Conservation (phyloP, 225 moss, liverwort and hornwort species). For the Marchantia paleacea region DNA sequence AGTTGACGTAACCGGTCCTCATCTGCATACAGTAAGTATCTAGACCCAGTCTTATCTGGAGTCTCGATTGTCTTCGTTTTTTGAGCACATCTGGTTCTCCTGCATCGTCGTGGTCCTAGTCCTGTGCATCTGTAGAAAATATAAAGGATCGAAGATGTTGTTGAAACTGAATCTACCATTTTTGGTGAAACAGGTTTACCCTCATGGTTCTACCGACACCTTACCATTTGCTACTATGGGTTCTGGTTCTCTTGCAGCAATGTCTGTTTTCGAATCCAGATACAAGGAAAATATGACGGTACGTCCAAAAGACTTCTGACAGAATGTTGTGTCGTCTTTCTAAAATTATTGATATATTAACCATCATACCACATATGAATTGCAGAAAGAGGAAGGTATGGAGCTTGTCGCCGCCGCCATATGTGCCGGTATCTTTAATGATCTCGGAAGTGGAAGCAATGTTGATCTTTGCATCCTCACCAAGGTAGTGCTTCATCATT, state of each 20-base stretch:
- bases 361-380: background rate
- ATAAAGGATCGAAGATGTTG: background rate
- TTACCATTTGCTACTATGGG: constrained; percentile 83
- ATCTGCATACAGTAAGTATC: constrained; percentile 75
- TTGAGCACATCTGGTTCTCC: too few species aligned
- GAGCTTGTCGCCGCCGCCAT: constrained; percentile 71
- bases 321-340: background rate
- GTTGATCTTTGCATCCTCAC: constrained; percentile 84
- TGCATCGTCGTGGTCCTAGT: too few species aligned
- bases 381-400: constrained; percentile 91
- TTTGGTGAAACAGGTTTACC: constrained; percentile 56
- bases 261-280: constrained; percentile 86
- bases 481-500: constrained; percentile 27
- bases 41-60: background rate
- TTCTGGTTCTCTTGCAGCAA: constrained; percentile 84
- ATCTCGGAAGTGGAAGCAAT: constrained; percentile 94
- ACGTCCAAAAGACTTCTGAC: background rate
- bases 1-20: constrained; percentile 83
- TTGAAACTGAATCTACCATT: background rate
- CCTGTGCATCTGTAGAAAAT: background rate
- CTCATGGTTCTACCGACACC: constrained; percentile 85
- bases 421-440: constrained; percentile 87
- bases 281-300: constrained; percentile 78
- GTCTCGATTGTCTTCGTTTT: background rate
- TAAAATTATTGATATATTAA: background rate